Percentiles rank a stretch among this genome's conserved stretches.
phyloP scores from a whole-genome alignment of 257 asterid genomes.

The Rubia yunnanensis region DNA sequence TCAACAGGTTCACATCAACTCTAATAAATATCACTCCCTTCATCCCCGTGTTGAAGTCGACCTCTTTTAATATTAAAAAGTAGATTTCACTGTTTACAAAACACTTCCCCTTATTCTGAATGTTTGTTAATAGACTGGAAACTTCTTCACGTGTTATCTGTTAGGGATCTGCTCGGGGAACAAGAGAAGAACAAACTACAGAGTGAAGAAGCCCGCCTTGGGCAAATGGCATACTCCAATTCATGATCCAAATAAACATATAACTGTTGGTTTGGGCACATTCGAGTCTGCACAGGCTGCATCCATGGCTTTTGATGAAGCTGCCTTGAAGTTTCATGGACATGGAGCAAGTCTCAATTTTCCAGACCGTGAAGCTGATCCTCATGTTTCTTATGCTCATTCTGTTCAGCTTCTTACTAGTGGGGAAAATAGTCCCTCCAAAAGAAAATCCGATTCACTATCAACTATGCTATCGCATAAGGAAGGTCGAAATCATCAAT shows the following conservation, averaged over 20 bases:
- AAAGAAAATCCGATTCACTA: constrained; percentile 8
- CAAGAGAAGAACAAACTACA: too few relatives aligned
- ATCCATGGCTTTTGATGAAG: background rate
- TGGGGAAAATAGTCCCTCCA: background rate
- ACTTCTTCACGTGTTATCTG: background rate
- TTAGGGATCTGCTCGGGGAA: background rate
- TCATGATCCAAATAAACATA: too few relatives aligned
- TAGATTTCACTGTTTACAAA: too few relatives aligned
- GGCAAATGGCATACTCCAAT: background rate
- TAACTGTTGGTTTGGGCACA: background rate
- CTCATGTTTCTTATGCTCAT: background rate
- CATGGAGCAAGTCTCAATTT: background rate
- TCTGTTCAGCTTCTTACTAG: background rate
- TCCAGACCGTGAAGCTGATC: background rate
- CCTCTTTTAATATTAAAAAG: too few relatives aligned
- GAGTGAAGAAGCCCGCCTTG: background rate
- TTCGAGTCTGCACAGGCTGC: background rate
- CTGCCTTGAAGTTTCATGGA: background rate
- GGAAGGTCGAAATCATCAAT: too few relatives aligned
- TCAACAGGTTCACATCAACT: too few relatives aligned
- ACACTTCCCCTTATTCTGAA: too few relatives aligned
- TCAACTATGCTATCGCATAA: background rate
- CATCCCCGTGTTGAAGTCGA: too few relatives aligned
- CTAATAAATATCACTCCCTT: too few relatives aligned
- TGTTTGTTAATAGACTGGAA: background rate